These are phyloP conservation scores for Sungouiozyma ichnusensis DNA, from an alignment of 805 yeast species.

Conservation along the genomic window DNA sequence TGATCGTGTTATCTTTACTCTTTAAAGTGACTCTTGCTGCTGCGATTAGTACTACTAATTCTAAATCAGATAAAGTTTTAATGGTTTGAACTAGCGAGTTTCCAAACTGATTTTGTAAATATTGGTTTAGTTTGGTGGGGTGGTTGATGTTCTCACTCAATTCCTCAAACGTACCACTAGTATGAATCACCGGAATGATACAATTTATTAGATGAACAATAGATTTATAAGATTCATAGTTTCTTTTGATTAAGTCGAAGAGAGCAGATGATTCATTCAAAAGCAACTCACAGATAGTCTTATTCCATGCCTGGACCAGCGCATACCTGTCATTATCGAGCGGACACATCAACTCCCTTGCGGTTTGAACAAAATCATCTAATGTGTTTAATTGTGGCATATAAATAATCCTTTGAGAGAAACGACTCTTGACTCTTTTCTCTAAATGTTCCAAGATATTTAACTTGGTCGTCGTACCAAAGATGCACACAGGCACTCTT, in stretches of 20 bases:
- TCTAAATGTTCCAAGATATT: slow-evolving; percentile 76
- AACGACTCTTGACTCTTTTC: slow-evolving; percentile 83
- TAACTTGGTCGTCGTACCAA: slow-evolving; percentile 69
- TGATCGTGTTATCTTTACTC: slow-evolving; percentile 46
- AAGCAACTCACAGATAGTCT: slow-evolving; percentile 24
- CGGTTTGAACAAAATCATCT: slow-evolving; percentile 42
- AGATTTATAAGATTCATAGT: slow-evolving; percentile 52
- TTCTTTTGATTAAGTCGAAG: slow-evolving; percentile 31
- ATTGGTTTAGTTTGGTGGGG: slow-evolving; percentile 14
- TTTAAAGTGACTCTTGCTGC: slow-evolving; percentile 64
- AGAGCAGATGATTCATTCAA: slow-evolving; percentile 26
- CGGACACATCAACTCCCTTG: slow-evolving; percentile 26
- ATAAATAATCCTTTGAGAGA: slow-evolving; percentile 65
- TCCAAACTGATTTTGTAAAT: slow-evolving; percentile 21
- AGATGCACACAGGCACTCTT: slow-evolving; percentile 63
- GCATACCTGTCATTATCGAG: neutral
- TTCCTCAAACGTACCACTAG: slow-evolving; percentile 22
- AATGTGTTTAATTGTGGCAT: slow-evolving; percentile 41
- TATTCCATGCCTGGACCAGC: slow-evolving; percentile 35
- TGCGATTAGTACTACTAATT: slow-evolving; percentile 57
- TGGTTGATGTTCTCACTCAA: slow-evolving; percentile 15
- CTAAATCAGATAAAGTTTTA: slow-evolving; percentile 53
- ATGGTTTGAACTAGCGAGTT: slow-evolving; percentile 19
- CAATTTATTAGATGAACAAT: slow-evolving; percentile 39
- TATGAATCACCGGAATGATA: slow-evolving; percentile 34